Evolutionary conservation across 2,329 filamentous ascomycete species (phyloP), one percentile per base, ranked within the genome.

Genomic region (Trichoderma endophyticum): DNA sequence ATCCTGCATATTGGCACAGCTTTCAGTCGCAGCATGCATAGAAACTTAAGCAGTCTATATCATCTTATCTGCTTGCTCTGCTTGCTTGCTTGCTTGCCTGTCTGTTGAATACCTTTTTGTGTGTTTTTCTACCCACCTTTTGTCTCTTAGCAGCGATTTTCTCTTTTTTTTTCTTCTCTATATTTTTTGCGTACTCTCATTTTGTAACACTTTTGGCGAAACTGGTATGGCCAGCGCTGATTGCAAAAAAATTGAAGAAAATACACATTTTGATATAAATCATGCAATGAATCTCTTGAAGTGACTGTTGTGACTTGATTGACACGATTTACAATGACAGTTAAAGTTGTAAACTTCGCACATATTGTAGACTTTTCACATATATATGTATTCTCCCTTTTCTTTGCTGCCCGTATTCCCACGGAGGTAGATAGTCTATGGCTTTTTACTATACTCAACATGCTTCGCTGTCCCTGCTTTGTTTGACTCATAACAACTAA

Each of bases 21-120:
- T 54, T 54, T 72, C 28, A 61, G 62, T 43, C 63, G 64, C 70
- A 72, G 57, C 70, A 69, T 68, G 66, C 36, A 72, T 62, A 48
- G 51, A 59, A 43, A 54, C 21, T 72, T 61, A 18, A 0, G 70
- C 62, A 71, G 43, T 56, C 54, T 71, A n/a, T 66, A 21, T 51
- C 48, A 12, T 51, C 48, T 51, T 24, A 51, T 51, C 48, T 51
- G 48, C n/a, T n/a, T 51, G 48, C 61, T 64, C 51, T 57, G 24
- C 34, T 51, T 30, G n/a, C 32, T 67, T 36, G 34, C 34, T 36
- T 36, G 34, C 34, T 36, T 57, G 51, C 26, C 51, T 43, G n/a
- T 59, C 48, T 56, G 63, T 32, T 67, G 30, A 67, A 66, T 14
- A 11, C 7, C 24, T 54, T 39, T 30, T 60, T 54, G 15, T n/a